These are phyloP conservation scores for Clarireedia sp. DNA, from an alignment of 2,329 filamentous ascomycete species.

Conservation along the genomic window DNA sequence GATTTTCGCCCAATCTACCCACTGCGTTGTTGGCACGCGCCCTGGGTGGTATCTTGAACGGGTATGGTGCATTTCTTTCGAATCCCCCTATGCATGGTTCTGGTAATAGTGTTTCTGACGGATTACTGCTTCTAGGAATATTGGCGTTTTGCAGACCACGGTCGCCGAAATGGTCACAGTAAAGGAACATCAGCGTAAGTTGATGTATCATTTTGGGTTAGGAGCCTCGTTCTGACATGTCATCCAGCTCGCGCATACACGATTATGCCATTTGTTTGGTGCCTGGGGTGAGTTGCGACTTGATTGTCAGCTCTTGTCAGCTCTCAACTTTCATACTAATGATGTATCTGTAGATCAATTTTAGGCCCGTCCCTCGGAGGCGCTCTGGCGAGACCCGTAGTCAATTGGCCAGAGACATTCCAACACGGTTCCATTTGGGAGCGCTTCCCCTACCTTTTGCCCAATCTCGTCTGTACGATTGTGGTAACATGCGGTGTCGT, in stretches of 20 bases:
- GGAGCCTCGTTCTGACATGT: constrained; percentile 29
- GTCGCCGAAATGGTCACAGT: constrained; percentile 89
- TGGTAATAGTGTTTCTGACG: constrained; percentile 14
- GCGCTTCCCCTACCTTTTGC: constrained; percentile 79
- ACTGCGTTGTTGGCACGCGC: constrained; percentile 82
- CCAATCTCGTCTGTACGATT: constrained; percentile 82
- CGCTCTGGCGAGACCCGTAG: constrained; percentile 76
- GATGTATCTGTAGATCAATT: constrained; percentile 56
- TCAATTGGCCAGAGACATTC: constrained; percentile 72
- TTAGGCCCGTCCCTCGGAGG: constrained; percentile 88
- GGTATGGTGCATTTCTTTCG: constrained; percentile 45
- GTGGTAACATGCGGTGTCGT: constrained; percentile 69
- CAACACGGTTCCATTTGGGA: constrained; percentile 70
- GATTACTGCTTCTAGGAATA: constrained; percentile 53
- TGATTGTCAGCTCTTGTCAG: constrained; percentile 6
- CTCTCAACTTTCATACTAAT: neutral
- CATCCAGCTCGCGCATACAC: constrained; percentile 76
- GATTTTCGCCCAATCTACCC: constrained; percentile 75
- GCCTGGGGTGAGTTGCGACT: constrained; percentile 60
- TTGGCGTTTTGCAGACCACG: constrained; percentile 89
- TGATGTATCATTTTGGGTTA: constrained; percentile 20
- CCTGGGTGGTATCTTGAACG: constrained; percentile 84
- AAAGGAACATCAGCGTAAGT: constrained; percentile 83
- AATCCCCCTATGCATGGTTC: neutral
- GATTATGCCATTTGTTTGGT: constrained; percentile 98